Conservation (phyloP, 768 basidiomycete species). For the Pleurotus djamor region DNA sequence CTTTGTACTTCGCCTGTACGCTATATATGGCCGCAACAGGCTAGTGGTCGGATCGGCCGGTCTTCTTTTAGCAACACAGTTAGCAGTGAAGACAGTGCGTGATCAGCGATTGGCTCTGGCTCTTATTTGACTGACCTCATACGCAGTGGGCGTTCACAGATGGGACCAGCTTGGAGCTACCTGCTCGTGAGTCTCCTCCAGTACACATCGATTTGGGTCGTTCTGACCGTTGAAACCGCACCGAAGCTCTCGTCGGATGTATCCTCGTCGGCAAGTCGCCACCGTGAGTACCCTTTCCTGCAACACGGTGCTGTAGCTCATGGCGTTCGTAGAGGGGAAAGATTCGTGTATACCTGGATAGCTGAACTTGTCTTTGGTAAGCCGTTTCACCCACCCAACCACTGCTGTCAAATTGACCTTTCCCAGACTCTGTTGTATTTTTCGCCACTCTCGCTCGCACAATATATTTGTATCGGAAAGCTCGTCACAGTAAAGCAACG, state of each 20-base stretch:
- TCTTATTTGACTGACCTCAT: neutral
- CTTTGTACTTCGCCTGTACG: slow-evolving; percentile 25
- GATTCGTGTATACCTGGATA: slow-evolving; percentile 33
- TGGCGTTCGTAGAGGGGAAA: slow-evolving; percentile 1
- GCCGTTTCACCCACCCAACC: neutral
- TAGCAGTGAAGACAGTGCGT: slow-evolving; percentile 31
- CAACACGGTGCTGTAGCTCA: neutral
- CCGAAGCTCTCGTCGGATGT: slow-evolving; percentile 28
- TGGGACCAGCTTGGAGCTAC: slow-evolving; percentile 26
- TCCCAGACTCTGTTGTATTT: slow-evolving; percentile 27
- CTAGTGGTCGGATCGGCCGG: slow-evolving; percentile 15
- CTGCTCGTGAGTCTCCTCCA: slow-evolving; percentile 18
- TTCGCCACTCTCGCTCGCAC: slow-evolving; percentile 26
- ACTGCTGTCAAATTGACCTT: neutral
- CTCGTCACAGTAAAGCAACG: slow-evolving; percentile 9
- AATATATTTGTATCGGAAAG: slow-evolving; percentile 18
- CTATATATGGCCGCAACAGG: slow-evolving; percentile 24
- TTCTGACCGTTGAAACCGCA: neutral
- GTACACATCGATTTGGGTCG: neutral
- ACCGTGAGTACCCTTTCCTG: slow-evolving; percentile 15
- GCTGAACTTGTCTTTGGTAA: slow-evolving; percentile 31
- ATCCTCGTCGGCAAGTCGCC: slow-evolving; percentile 28
- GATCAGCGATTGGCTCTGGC: neutral
- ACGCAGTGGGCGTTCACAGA: slow-evolving; percentile 33
- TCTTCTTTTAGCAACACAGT: slow-evolving; percentile 19